Evolutionary conservation across 441 rosid genomes (phyloP), one percentile per base, ranked within the genome.

Genomic region (Populus hybrid): DNA sequence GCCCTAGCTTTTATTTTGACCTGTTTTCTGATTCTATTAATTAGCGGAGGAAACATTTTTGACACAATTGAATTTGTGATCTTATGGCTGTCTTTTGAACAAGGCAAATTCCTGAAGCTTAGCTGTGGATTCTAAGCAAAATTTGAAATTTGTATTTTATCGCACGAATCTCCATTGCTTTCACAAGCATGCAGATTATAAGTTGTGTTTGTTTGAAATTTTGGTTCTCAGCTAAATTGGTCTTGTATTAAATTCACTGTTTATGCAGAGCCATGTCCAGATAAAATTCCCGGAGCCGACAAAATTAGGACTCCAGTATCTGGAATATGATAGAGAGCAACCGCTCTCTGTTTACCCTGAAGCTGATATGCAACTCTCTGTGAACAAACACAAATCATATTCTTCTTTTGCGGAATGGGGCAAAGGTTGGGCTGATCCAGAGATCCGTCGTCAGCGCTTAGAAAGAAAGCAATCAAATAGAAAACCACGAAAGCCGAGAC

Each of bases 351-450:
- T 86, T 18, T 86, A 84, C 75, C 98, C 97, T 7, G 98, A 95
- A 85, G 98, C 95, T 3, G 98, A 95, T 74, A 95, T 93, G 99
- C 79, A 87, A 54, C 89, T 91, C 32, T 82, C 95, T 1, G 24
- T 72, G 75, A 84, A 77, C 71, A 85, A 74, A 69, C 23, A 20
- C 20, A 79, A 72, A 79, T 54, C 90, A 18, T 84, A 86, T 76
- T 84, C 89, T 26, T 84, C 86, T 61, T 90, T 92, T 83, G 86
- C 94, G 4, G 89, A 85, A 2, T 92, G 98, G 97, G 95, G 98
- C 18, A 92, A 87, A 77, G 98, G 98, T 69, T 95, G 99, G 99
- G 97, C 97, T 28, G 90, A 92, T 86, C 97, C 98, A 26, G 95
- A 90, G 84, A 93, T 87, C 77, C 89, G 95, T 2, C 90, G 90